A percentile compares a stretch with the other conserved stretches of the same genome.
Evolutionary conservation across 352 stramenopile genomes (phyloP).

Genomic region (Elongisporangium anandrum): DNA sequence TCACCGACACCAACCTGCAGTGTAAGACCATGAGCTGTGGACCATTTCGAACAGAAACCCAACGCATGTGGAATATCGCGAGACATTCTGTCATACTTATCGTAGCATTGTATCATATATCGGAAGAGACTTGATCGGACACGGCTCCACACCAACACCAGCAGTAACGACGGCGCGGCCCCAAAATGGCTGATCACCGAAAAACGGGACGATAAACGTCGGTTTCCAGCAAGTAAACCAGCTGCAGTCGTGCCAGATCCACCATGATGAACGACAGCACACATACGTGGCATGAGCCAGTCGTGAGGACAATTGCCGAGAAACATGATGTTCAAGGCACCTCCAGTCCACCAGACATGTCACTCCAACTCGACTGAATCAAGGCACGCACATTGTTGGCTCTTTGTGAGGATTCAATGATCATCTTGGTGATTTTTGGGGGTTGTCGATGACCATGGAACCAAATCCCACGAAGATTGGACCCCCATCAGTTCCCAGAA

Average conservation of each 20-base stretch:
- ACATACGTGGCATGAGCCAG: slow-evolving; percentile 87
- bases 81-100: too few relatives aligned
- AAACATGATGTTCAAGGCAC: slow-evolving; percentile 54
- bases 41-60: too few relatives aligned
- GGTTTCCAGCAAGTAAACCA: slow-evolving; percentile 86
- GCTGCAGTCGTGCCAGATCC: slow-evolving; percentile 89
- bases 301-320: slow-evolving; percentile 77
- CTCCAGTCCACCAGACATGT: slow-evolving; percentile 46
- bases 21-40: too few relatives aligned
- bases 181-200: slow-evolving; percentile 94
- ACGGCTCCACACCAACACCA: too few relatives aligned
- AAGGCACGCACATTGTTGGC: slow-evolving; percentile 64
- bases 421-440: slow-evolving; percentile 71
- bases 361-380: slow-evolving; percentile 86
- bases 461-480: slow-evolving; percentile 93
- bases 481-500: slow-evolving; percentile 32
- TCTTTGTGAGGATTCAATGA: slow-evolving; percentile 56
- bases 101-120: too few relatives aligned
- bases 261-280: slow-evolving; percentile 73
- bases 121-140: too few relatives aligned
- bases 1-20: too few relatives aligned
- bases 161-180: too few relatives aligned
- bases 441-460: slow-evolving; percentile 88
- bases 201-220: slow-evolving; percentile 93
- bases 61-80: too few relatives aligned